Evolutionary conservation across 208 protist species (phyloP).

Genomic region (Histomonas meleagridis): DNA sequence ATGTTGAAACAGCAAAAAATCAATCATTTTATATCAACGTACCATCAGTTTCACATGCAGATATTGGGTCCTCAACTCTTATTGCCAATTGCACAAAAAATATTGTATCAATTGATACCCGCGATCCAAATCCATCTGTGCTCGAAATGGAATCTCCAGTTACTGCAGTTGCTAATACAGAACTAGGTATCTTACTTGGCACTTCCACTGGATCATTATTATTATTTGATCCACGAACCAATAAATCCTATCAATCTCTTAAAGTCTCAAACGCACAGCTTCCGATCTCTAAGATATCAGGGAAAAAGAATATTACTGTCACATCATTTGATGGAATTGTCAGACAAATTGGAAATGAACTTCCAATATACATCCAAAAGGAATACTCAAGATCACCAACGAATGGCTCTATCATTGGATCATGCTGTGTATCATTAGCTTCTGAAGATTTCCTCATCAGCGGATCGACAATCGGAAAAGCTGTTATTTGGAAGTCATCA

Average conservation of each 20-base stretch:
- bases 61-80: background rate
- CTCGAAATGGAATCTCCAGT: background rate
- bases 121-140: background rate
- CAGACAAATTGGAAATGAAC: background rate
- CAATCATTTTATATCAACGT: background rate
- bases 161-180: background rate
- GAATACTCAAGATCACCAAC: background rate
- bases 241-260: background rate
- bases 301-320: background rate
- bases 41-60: background rate
- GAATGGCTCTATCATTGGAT: conserved; percentile 1
- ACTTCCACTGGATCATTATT: background rate
- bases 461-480: background rate
- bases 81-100: background rate
- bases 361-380: background rate
- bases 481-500: background rate
- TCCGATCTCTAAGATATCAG: conserved; percentile 14
- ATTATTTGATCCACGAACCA: background rate
- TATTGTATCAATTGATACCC: background rate
- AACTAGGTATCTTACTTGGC: background rate
- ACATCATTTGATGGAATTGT: conserved; percentile 33
- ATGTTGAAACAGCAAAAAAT: background rate
- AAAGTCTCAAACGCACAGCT: background rate
- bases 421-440: background rate
- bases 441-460: background rate